Percentiles rank a stretch among this genome's conserved stretches.
These are phyloP conservation scores for Hypholoma sublateritium DNA, from an alignment of 768 basidiomycete genomes.

Conservation along the genomic window DNA sequence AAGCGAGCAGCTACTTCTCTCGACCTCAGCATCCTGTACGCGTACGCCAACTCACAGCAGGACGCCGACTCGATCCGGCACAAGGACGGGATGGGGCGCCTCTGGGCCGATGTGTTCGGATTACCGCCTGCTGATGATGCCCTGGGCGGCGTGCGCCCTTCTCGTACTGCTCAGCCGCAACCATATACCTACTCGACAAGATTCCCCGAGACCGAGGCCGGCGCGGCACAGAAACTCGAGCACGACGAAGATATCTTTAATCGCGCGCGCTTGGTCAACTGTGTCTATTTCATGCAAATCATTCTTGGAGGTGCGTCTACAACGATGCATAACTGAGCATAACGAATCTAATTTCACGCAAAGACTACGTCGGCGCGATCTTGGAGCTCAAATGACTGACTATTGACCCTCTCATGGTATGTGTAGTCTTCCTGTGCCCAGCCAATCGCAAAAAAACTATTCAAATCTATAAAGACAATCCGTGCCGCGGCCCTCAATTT, in stretches of 20 bases:
- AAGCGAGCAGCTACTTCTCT: constrained; percentile 73
- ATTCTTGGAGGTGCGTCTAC: constrained; percentile 50
- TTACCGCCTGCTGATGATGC: constrained; percentile 63
- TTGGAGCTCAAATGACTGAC: constrained; percentile 69
- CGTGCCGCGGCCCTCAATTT: constrained; percentile 52
- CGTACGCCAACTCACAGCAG: constrained; percentile 51
- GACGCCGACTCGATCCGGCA: constrained; percentile 52
- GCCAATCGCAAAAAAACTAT: constrained; percentile 1
- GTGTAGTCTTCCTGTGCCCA: constrained; percentile 4
- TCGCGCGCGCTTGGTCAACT: constrained; percentile 71
- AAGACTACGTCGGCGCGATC: constrained; percentile 75
- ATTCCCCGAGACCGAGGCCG: constrained; percentile 10
- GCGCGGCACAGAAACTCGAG: constrained; percentile 20
- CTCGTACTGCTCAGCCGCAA: constrained; percentile 70
- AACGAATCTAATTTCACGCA: neutral
- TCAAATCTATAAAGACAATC: constrained; percentile 36
- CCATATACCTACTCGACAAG: constrained; percentile 51
- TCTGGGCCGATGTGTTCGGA: constrained; percentile 77
- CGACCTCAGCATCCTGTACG: constrained; percentile 76
- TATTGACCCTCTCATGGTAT: constrained; percentile 65
- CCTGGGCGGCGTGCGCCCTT: constrained; percentile 67
- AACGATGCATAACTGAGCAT: neutral
- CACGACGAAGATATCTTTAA: constrained; percentile 83
- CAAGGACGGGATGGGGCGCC: constrained; percentile 63
- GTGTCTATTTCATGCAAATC: constrained; percentile 68